Conservation (phyloP, 176 grass and related monocot species). For the Canna indica region DNA sequence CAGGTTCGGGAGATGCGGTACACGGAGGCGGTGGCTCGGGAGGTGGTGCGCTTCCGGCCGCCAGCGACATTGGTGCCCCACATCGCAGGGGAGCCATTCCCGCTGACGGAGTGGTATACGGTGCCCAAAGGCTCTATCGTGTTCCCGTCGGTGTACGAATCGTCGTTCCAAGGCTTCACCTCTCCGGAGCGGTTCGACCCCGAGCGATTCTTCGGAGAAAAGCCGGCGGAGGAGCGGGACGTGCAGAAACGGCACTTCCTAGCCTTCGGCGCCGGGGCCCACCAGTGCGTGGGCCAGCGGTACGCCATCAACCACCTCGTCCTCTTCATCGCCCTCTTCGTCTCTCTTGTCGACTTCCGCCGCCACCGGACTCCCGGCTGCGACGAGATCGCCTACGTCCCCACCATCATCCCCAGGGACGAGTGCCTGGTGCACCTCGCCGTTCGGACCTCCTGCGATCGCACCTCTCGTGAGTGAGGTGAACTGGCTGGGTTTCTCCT, state of each 20-base stretch:
- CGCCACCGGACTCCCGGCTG: conserved; percentile 37
- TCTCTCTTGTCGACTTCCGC: conserved; percentile 50
- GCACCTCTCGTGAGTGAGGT: no score
- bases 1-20: conserved; percentile 52
- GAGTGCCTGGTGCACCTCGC: conserved; percentile 42
- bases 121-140: conserved; percentile 82
- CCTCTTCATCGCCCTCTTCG: conserved; percentile 73
- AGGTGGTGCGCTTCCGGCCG: conserved; percentile 59
- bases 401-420: conserved; percentile 73
- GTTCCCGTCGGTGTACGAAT: conserved; percentile 71
- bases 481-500: no score
- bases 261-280: conserved; percentile 73
- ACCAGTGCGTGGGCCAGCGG: conserved; percentile 87
- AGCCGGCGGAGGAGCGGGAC: conserved; percentile 49
- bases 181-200: conserved; percentile 58
- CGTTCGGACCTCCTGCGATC: conserved; percentile 28
- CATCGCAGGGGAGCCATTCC: conserved; percentile 65
- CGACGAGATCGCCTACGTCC: conserved; percentile 58
- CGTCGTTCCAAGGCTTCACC: conserved; percentile 75
- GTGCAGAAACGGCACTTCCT: conserved; percentile 66
- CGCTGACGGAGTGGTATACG: conserved; percentile 81
- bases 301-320: conserved; percentile 85
- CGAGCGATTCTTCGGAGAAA: conserved; percentile 49
- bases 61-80: conserved; percentile 78
- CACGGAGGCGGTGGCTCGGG: conserved; percentile 73